A percentile compares a stretch with the other conserved stretches of the same genome.
phyloP scores from a whole-genome alignment of 139 green algal genomes.

The Coelastrella sp. region DNA sequence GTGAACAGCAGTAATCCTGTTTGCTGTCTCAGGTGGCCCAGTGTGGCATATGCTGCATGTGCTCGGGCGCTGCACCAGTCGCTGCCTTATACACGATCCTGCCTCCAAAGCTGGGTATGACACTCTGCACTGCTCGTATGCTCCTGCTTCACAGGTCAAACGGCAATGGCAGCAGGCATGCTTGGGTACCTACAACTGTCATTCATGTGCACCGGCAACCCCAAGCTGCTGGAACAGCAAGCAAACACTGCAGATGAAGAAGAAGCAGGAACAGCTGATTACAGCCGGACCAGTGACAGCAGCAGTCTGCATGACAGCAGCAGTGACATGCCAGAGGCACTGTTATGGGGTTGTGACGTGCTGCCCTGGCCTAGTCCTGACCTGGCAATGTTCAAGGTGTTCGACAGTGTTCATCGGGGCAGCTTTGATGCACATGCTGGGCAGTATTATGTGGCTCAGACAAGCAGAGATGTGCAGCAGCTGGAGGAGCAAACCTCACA shows the following conservation, averaged over 20 bases:
- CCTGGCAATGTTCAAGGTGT: not conserved
- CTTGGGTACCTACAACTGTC: constrained; percentile 13
- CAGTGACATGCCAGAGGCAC: not conserved
- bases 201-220: constrained; percentile 12
- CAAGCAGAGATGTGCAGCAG: not conserved
- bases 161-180: constrained; percentile 1
- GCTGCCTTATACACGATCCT: not conserved
- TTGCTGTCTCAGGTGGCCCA: too few species aligned
- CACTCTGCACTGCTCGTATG: not conserved
- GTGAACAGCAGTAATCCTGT: too few species aligned
- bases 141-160: not conserved
- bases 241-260: not conserved
- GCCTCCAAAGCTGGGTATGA: not conserved
- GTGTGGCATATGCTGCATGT: too few species aligned
- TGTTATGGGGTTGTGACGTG: constrained; percentile 13
- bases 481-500: not conserved
- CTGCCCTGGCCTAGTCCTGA: constrained; percentile 10
- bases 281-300: not conserved
- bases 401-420: not conserved
- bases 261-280: not conserved
- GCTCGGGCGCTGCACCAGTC: not conserved
- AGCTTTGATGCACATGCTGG: constrained; percentile 4
- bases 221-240: not conserved
- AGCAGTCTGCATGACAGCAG: not conserved
- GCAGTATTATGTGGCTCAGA: not conserved